Percentiles rank a stretch among this genome's conserved stretches.
Conservation (phyloP, 371 early-diverging fungal genomes). For the Lichtheimia corymbifera region DNA sequence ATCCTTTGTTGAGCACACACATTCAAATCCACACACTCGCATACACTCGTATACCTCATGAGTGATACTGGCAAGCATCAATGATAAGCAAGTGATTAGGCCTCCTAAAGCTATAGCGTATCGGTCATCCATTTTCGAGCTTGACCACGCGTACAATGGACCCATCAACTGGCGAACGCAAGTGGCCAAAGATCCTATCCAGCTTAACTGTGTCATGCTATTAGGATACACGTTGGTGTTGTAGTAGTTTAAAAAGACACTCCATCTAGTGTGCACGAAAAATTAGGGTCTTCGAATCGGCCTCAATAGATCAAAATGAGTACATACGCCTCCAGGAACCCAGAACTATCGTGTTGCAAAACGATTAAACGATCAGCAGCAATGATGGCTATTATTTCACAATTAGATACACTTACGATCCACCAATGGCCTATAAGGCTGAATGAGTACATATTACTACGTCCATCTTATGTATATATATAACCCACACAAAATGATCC, state of each 20-base stretch:
- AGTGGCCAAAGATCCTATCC: constrained; percentile 46
- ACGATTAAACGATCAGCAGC: too few relatives aligned
- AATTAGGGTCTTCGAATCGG: too few relatives aligned
- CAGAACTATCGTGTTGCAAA: too few relatives aligned
- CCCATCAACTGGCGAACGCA: constrained; percentile 33
- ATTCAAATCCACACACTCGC: too few relatives aligned
- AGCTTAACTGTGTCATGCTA: constrained; percentile 31
- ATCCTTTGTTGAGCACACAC: too few relatives aligned
- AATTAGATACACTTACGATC: too few relatives aligned
- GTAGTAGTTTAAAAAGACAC: constrained; percentile 33
- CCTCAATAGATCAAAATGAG: too few relatives aligned
- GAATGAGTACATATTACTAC: too few relatives aligned
- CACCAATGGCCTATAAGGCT: too few relatives aligned
- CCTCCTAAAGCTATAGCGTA: constrained; percentile 15
- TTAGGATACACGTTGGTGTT: constrained; percentile 32
- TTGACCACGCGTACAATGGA: constrained; percentile 44
- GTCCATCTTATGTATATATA: too few relatives aligned
- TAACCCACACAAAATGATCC: constrained; percentile 31
- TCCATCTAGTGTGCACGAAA: constrained; percentile 26
- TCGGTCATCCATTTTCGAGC: constrained; percentile 25
- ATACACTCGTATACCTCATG: constrained; percentile 5
- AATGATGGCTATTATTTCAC: too few relatives aligned
- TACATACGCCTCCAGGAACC: too few relatives aligned
- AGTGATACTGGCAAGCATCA: constrained; percentile 24
- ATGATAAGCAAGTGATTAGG: constrained; percentile 52